Percentiles rank a stretch among this genome's conserved stretches.
Evolutionary conservation across 305 asterid genomes (phyloP).

Genomic region (Fraxinus ornus): DNA sequence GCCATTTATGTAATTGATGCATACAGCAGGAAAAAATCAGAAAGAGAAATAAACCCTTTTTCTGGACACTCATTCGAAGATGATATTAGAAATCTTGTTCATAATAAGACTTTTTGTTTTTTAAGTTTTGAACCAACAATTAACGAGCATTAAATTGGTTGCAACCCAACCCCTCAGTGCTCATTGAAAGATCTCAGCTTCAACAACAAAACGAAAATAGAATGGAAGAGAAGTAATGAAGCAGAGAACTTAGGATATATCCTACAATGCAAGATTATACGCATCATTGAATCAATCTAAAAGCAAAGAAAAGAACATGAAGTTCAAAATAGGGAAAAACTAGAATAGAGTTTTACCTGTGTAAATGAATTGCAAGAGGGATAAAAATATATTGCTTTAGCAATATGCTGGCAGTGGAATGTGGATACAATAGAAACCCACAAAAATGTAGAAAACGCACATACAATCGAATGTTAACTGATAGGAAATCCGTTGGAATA

Average conservation of each 20-base stretch:
- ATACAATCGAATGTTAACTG: neutral
- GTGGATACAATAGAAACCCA: neutral
- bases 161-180: neutral
- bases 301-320: neutral
- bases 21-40: neutral
- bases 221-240: neutral
- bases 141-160: neutral
- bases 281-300: neutral
- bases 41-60: neutral
- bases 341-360: neutral
- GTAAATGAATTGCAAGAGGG: neutral
- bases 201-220: neutral
- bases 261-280: neutral
- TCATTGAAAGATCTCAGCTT: neutral
- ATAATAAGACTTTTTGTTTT: neutral
- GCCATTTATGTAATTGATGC: neutral
- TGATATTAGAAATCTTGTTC: neutral
- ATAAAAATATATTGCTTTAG: neutral
- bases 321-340: neutral
- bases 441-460: neutral
- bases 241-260: neutral
- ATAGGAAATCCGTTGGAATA: neutral
- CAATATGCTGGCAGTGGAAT: neutral
- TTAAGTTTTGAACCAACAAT: neutral
- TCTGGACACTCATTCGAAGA: neutral